Conservation (phyloP, 768 basidiomycete genomes). For the Suillus placidus region DNA sequence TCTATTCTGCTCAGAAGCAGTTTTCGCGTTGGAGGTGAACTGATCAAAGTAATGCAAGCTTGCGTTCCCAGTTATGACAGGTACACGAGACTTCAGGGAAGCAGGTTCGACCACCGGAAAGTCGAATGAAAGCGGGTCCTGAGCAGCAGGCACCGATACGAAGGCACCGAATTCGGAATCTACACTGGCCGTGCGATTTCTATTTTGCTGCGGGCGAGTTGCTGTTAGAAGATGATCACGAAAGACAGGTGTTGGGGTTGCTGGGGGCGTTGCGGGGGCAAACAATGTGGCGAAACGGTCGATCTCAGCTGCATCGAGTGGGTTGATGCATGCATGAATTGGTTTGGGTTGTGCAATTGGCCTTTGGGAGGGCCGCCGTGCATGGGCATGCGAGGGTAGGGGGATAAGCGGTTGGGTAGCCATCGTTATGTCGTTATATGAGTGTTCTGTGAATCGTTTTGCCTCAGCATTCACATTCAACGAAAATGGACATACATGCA, state of each 20-base stretch:
- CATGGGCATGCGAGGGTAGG: neutral
- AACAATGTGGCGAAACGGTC: constrained; percentile 49
- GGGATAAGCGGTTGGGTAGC: neutral
- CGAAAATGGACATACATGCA: neutral
- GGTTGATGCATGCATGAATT: neutral
- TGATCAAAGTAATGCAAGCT: constrained; percentile 60
- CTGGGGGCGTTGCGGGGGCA: constrained; percentile 40
- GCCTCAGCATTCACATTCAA: neutral
- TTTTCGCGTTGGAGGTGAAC: constrained; percentile 60
- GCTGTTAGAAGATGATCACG: neutral
- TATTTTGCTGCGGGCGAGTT: constrained; percentile 8
- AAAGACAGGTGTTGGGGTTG: constrained; percentile 20
- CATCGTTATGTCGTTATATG: constrained; percentile 2
- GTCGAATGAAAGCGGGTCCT: constrained; percentile 49
- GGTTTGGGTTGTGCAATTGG: constrained; percentile 3
- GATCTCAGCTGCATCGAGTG: constrained; percentile 31
- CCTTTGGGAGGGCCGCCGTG: neutral
- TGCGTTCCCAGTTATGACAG: constrained; percentile 13
- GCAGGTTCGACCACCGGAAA: neutral
- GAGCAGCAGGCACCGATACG: constrained; percentile 54
- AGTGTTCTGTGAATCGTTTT: neutral
- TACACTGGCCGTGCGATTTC: constrained; percentile 21
- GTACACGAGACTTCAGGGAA: neutral
- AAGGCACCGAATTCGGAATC: constrained; percentile 66
- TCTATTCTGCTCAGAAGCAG: constrained; percentile 53